Evolutionary conservation across 2,329 filamentous ascomycete genomes (phyloP).

Genomic region (Escovopsis sp.): DNA sequence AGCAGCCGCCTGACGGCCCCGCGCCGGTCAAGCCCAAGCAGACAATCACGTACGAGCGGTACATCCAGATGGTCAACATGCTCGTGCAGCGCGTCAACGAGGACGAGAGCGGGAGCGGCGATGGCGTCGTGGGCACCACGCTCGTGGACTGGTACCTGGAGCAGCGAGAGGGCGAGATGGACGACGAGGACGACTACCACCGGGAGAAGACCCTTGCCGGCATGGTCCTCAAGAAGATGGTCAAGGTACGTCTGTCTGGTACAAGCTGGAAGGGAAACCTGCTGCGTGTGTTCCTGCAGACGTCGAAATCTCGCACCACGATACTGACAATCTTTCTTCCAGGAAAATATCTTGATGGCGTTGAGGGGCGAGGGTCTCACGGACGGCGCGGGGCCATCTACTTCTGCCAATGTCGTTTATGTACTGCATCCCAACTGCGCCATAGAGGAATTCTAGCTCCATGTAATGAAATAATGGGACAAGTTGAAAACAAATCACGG

Average conservation of each 20-base stretch:
- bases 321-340: conserved; percentile 31
- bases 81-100: conserved; percentile 72
- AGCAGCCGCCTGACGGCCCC: conserved; percentile 1
- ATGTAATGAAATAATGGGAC: no score
- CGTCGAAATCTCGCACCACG: neutral
- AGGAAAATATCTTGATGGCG: conserved; percentile 81
- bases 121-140: conserved; percentile 73
- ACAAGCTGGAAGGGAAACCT: no score
- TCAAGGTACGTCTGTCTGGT: conserved; percentile 54
- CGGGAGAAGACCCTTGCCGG: conserved; percentile 55
- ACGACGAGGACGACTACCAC: conserved; percentile 68
- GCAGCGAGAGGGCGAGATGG: conserved; percentile 70
- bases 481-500: no score
- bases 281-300: neutral
- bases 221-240: conserved; percentile 90
- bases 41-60: conserved; percentile 92
- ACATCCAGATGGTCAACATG: conserved; percentile 76
- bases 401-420: conserved; percentile 45
- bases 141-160: conserved; percentile 85
- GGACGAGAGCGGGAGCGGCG: conserved; percentile 59
- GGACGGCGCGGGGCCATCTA: conserved; percentile 30
- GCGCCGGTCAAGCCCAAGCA: conserved; percentile 44
- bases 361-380: conserved; percentile 48
- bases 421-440: conserved; percentile 91
- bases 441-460: conserved; percentile 44